phyloP scores from a whole-genome alignment of 257 asterid species.

The Pogostemon cablin region DNA sequence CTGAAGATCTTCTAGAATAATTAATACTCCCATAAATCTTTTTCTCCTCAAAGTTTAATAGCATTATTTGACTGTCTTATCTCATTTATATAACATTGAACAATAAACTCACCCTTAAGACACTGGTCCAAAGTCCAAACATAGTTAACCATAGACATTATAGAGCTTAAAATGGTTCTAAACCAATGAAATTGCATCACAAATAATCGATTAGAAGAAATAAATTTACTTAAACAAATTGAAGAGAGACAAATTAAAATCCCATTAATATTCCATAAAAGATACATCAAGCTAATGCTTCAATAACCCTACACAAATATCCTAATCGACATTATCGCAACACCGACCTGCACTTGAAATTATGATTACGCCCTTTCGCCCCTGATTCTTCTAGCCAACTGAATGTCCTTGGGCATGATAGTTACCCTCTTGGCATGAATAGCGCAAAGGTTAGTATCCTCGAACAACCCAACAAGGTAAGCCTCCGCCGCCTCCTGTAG shows the following conservation, averaged over 20 bases:
- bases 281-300: not conserved
- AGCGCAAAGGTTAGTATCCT: slow-evolving; percentile 40
- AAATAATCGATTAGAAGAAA: not conserved
- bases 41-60: too few relatives aligned
- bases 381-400: slow-evolving; percentile 42
- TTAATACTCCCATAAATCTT: too few relatives aligned
- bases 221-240: not conserved
- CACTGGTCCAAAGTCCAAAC: too few relatives aligned
- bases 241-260: not conserved
- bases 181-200: not conserved
- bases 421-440: slow-evolving; percentile 40
- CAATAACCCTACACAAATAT: not conserved
- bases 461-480: slow-evolving; percentile 37
- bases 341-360: not conserved
- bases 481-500: slow-evolving; percentile 47
- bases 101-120: too few relatives aligned
- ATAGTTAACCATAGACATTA: too few relatives aligned
- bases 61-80: too few relatives aligned
- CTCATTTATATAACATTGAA: too few relatives aligned
- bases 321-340: not conserved
- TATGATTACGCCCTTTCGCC: slow-evolving; percentile 37
- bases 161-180: too few relatives aligned
- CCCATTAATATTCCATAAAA: not conserved
- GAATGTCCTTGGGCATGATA: slow-evolving; percentile 42
- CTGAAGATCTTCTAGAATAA: not conserved